Percentiles rank a stretch among this genome's conserved stretches.
Evolutionary conservation across 1,284 basidiomycete genomes (phyloP).

Genomic region (Porodaedalea pini): DNA sequence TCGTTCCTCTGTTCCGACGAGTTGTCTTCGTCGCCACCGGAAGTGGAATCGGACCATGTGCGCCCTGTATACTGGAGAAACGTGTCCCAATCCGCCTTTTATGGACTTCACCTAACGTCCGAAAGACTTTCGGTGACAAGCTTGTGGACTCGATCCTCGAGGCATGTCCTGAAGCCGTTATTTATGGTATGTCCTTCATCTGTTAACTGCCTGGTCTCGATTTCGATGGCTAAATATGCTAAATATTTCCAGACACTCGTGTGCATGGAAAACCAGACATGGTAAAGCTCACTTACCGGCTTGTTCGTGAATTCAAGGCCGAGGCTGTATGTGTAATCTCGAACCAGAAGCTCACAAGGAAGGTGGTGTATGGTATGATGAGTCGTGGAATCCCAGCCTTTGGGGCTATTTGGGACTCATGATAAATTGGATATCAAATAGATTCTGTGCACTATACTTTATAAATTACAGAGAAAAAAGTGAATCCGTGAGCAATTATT

Average conservation of each 20-base stretch:
- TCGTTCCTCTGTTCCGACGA: constrained; percentile 53
- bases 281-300: constrained; percentile 54
- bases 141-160: constrained; percentile 53
- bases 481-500: no score
- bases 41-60: constrained; percentile 60
- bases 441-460: no score
- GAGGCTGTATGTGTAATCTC: constrained; percentile 61
- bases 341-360: constrained; percentile 57
- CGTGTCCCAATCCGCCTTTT: constrained; percentile 51
- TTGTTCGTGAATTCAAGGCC: constrained; percentile 57
- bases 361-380: constrained; percentile 59
- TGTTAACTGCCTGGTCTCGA: not conserved
- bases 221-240: not conserved
- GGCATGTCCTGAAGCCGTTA: constrained; percentile 50
- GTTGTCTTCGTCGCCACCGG: constrained; percentile 59
- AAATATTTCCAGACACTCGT: constrained; percentile 46
- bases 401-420: constrained; percentile 56
- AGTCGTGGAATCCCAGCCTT: constrained; percentile 58
- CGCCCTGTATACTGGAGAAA: constrained; percentile 50
- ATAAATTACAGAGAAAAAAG: no score
- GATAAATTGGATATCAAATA: constrained; percentile 16
- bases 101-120: constrained; percentile 58
- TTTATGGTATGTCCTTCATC: constrained; percentile 43
- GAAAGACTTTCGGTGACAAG: constrained; percentile 56
- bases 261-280: constrained; percentile 59